Evolutionary conservation across 2,329 filamentous ascomycete genomes (phyloP), one percentile per base, ranked within the genome.

Genomic region (Pseudogymnoascus sp.): DNA sequence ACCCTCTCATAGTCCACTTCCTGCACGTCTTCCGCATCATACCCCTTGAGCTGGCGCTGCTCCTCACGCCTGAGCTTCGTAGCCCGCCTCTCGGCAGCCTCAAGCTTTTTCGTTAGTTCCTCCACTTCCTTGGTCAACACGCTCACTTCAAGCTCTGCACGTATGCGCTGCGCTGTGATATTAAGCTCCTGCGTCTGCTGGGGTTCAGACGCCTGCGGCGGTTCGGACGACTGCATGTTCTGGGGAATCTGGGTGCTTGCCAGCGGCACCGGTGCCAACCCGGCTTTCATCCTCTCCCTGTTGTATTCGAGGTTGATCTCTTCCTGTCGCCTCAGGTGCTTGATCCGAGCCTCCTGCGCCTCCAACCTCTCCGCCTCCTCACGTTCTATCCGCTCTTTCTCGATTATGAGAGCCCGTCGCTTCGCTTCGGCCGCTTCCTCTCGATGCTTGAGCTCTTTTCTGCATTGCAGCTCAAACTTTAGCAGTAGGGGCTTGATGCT

Each of bases 1-100:
- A 64, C 28, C 18, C 63, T 58, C 30, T 60, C 54, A 20, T 32
- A 57, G 25, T 54, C 41, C 14, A 22, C 47, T 11, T 34, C 43
- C 9, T 35, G 35, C 7, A 22, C 9, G 14, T 58, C 57, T 4
- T 58, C 30, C 6, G 28, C 41, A 25, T 61, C 22, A 18, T 43
- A 39, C 1, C 28, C 37, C 22, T 32, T 35, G 20, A 50, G 35
- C 20, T 60, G 38, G 30, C 37, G 43, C 43, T 50, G 43, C 25
- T 50, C 43, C 25, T 50, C 43, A 1, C 43, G 43, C n/a, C 43
- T 50, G 4, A 50, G 43, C 43, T 50, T 50, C 25, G 43, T 18
- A 50, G n/a, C 43, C 14, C 22, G 25, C 22, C 43, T 50, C 25
- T 50, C 43, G 6, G 43, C 43, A 20, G 14, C n/a, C n/a, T 50